These are phyloP conservation scores for Lepidium campestre DNA, from an alignment of 441 rosid species.

Conservation along the genomic window DNA sequence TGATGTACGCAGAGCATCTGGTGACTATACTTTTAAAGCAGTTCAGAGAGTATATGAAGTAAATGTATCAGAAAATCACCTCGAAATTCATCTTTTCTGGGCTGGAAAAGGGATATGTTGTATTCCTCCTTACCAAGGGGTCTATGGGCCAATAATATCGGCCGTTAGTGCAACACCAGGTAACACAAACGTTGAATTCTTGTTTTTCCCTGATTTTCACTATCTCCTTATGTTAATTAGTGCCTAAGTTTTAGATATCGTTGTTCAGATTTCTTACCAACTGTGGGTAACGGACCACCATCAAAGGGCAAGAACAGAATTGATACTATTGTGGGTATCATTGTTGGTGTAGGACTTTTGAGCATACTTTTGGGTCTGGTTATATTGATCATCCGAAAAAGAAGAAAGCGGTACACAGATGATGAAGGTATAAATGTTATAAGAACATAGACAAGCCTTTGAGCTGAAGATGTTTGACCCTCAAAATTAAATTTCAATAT, in stretches of 20 bases:
- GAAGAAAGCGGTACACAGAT: conserved; percentile 22
- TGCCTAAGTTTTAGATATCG: conserved; percentile 12
- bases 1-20: conserved; percentile 38
- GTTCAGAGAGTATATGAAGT: conserved; percentile 37
- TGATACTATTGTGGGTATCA: conserved; percentile 20
- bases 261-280: conserved; percentile 23
- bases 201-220: not conserved
- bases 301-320: not conserved
- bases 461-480: not conserved
- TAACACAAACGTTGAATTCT: not conserved
- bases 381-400: conserved; percentile 30
- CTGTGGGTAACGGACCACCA: conserved; percentile 12
- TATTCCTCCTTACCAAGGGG: conserved; percentile 48
- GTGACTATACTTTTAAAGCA: conserved; percentile 33
- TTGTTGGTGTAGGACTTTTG: conserved; percentile 21
- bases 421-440: conserved; percentile 39
- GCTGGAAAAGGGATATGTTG: conserved; percentile 73
- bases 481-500: not conserved
- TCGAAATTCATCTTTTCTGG: conserved; percentile 63
- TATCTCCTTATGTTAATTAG: not conserved
- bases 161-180: conserved; percentile 65
- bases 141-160: conserved; percentile 57
- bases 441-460: not conserved
- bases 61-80: conserved; percentile 40
- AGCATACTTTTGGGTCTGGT: conserved; percentile 25